Conservation (phyloP, 345 rosid species). For the Citrus medica region DNA sequence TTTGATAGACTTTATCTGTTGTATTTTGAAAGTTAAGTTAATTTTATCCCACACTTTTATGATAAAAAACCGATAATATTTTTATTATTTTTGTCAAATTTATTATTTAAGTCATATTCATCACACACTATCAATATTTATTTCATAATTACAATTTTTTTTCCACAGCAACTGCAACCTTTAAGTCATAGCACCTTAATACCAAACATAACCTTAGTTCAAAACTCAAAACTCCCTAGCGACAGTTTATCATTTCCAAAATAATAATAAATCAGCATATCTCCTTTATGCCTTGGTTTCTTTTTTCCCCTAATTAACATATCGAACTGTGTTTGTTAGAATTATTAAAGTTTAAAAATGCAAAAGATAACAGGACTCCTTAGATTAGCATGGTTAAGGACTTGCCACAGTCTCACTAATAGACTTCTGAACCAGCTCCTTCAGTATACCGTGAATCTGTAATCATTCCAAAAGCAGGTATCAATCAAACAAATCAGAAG, state of each 20-base stretch:
- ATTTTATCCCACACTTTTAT: too few species aligned
- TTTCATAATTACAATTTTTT: too few species aligned
- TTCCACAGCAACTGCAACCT: too few species aligned
- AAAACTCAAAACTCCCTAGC: background rate
- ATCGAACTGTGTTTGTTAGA: background rate
- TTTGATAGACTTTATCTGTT: too few species aligned
- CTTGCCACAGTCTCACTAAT: constrained; percentile 63
- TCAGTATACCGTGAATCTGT: constrained; percentile 80
- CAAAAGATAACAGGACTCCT: background rate
- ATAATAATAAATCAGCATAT: background rate
- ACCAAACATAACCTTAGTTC: too few species aligned
- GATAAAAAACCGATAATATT: too few species aligned
- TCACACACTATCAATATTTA: too few species aligned
- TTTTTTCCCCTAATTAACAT: background rate
- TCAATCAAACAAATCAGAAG: constrained; percentile 1
- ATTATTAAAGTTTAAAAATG: background rate
- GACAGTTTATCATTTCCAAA: background rate
- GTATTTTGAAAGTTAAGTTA: too few species aligned
- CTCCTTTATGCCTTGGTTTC: background rate
- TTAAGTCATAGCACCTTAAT: too few species aligned
- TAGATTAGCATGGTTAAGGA: constrained; percentile 7
- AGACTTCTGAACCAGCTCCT: constrained; percentile 83
- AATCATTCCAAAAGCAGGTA: constrained; percentile 9
- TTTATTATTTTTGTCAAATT: too few species aligned
- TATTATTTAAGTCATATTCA: too few species aligned